A percentile compares a stretch with the other conserved stretches of the same genome.
Conservation (phyloP, 2,329 filamentous ascomycete species). For the Cordyceps sp. region DNA sequence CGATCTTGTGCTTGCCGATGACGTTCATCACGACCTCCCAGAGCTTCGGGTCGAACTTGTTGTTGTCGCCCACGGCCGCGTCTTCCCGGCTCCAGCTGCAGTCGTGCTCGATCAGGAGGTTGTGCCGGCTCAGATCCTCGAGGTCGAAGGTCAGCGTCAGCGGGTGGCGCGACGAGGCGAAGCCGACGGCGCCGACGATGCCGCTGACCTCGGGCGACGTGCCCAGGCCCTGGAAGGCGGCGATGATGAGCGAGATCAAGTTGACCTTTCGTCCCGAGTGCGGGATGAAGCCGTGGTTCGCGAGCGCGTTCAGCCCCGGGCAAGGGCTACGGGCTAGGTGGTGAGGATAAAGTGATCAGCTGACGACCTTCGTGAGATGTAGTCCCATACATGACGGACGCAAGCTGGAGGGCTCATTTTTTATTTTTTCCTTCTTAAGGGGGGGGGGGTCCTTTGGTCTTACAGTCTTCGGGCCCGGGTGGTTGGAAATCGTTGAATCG, state of each 20-base stretch:
- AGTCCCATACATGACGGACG: too few species aligned
- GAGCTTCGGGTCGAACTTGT: neutral
- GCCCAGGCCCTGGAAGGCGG: neutral
- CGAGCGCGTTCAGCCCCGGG: neutral
- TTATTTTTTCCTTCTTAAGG: too few species aligned
- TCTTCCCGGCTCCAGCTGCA: neutral
- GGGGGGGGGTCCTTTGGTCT: too few species aligned
- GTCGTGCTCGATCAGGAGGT: neutral
- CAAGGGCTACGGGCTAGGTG: neutral
- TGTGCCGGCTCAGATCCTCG: neutral
- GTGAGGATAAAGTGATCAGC: too few species aligned
- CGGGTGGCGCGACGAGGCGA: neutral
- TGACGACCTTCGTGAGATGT: too few species aligned
- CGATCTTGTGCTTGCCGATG: neutral
- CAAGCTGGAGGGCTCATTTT: too few species aligned
- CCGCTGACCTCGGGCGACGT: neutral
- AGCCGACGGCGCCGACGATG: neutral
- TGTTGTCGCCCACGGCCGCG: neutral
- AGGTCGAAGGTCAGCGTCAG: neutral
- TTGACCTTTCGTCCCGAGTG: neutral
- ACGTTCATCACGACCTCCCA: neutral
- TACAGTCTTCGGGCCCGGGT: too few species aligned
- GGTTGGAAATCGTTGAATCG: too few species aligned
- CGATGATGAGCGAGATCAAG: neutral
- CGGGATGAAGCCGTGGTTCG: neutral